Evolutionary conservation across 768 basidiomycete genomes (phyloP), one percentile per base, ranked within the genome.

Genomic region (Leccinum barrowsii): DNA sequence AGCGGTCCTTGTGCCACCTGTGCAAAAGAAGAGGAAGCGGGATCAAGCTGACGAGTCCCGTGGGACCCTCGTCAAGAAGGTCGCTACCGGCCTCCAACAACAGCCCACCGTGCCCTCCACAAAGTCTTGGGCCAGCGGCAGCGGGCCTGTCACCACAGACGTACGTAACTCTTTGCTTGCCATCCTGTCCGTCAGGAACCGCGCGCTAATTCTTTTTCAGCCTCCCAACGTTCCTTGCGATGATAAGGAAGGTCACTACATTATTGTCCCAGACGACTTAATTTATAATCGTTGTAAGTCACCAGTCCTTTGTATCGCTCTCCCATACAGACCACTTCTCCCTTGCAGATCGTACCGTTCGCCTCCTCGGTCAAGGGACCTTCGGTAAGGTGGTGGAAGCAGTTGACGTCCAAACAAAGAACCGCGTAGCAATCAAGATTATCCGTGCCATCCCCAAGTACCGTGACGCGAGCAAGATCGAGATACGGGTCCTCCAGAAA

Each of bases 351-450:
- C 91, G 90, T 50, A 98, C 95, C 44, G 85, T 95, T 59, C 83
- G 86, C 58, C 79, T 95, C 22, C 80, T 99, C 5, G 97, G 97
- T 17, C 96, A 98, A 77, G 97, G 97, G 12, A 98, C 97, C 13
- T 99, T 98, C 70, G 97, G 97, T 65, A 99, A 98, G 74, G 97
- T 99, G 30, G 94, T 99, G 50, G 92, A 98, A 73, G 94, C 94
- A 7, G 73, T 89, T 65, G 92, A 97, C 77, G 83, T 83, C 44
- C 81, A 85, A 63, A 88, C 83, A 26, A 83, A 88, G 59, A 80
- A 78, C 64, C 79, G 85, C 67, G 95, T 98, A 32, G 97, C 97
- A 52, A 94, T 99, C 78, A 99, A 99, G 81, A 95, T 99, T 59
- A 99, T 99, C 66, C 87, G 97, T 51, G 94, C 94, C 52, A 96